Evolutionary conservation across 352 stramenopile genomes (phyloP), one percentile per base, ranked within the genome.

Genomic region (Phytophthora idaei): DNA sequence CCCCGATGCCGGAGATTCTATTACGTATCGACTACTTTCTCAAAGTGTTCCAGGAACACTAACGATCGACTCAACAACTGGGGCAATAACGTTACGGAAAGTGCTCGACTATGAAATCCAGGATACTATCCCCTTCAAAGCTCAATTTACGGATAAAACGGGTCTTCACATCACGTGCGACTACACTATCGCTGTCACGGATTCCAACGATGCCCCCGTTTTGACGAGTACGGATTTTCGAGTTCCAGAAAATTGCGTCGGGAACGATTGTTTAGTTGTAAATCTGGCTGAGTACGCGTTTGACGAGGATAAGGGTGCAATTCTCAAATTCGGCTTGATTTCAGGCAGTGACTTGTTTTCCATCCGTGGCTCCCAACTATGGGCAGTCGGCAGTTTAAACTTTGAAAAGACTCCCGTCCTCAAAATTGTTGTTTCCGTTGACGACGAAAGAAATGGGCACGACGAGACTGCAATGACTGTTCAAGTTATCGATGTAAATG

Each of bases 131-230:
- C 55, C 50, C 9, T 64, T 90, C n/a, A 67, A 71, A 17, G 66
- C 79, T 17, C 69, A 67, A 6, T 78, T 90, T 53, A 85, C 71
- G 0, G 81, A 90, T 48, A 64, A 47, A 31, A 83, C 74, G 0
- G 55, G 58, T 14, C 75, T 76, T 41, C 71, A 74, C 44, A 64
- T 62, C 29, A 74, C 54, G 0, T 90, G 81, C 25, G 74, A 82
- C 42, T 90, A 76, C 41, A 39, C n/a, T 0, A 71, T 90, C 31
- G 58, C 31, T 37, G 69, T 90, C n/a, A 42, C 60, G 0, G 73
- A 90, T 47, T 71, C 64, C 10, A 88, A 88, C 44, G 79, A 88
- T 37, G 46, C 68, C 12, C 81, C 78, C 0, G 48, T 82, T 39
- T 41, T 88, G 5, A 66, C 76, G 0, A 64, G 47, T 48, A 61